Percentiles rank a stretch among this genome's conserved stretches.
phyloP scores from a whole-genome alignment of 495 filamentous ascomycete genomes.

The Hypoxylon intermedium region DNA sequence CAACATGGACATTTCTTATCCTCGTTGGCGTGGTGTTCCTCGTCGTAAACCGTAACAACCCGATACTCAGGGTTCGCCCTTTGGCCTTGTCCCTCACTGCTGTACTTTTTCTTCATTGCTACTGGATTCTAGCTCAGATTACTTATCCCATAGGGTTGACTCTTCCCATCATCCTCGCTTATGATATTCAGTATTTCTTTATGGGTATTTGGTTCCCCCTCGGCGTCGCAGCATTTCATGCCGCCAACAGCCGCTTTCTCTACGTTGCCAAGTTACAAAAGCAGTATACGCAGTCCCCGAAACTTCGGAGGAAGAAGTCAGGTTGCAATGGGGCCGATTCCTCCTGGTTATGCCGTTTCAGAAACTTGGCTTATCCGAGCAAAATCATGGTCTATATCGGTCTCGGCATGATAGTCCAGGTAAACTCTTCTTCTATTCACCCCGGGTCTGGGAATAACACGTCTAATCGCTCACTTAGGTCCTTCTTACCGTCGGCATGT shows the following conservation, averaged over 20 bases:
- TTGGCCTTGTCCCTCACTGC: slow-evolving; percentile 65
- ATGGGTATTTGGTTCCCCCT: slow-evolving; percentile 76
- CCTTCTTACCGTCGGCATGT: slow-evolving; percentile 66
- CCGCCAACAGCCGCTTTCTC: slow-evolving; percentile 70
- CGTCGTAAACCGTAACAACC: slow-evolving; percentile 59
- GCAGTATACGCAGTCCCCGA: slow-evolving; percentile 44
- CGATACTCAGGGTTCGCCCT: slow-evolving; percentile 69
- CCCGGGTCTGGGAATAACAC: not conserved
- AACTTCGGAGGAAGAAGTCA: slow-evolving; percentile 25
- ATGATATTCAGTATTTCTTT: slow-evolving; percentile 70
- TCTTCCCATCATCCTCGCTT: slow-evolving; percentile 55
- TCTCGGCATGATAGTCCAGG: slow-evolving; percentile 61
- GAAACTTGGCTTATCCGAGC: slow-evolving; percentile 53
- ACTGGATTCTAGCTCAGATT: slow-evolving; percentile 65
- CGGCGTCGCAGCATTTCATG: slow-evolving; percentile 76
- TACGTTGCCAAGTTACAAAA: slow-evolving; percentile 64
- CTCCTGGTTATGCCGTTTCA: slow-evolving; percentile 41
- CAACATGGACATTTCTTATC: slow-evolving; percentile 64
- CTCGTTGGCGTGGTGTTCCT: slow-evolving; percentile 62
- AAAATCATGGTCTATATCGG: slow-evolving; percentile 57
- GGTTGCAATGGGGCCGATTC: slow-evolving; percentile 35
- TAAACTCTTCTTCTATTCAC: slow-evolving; percentile 32
- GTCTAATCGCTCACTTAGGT: slow-evolving; percentile 49
- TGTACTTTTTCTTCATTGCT: slow-evolving; percentile 68
- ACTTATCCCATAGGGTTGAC: slow-evolving; percentile 65